phyloP scores from a whole-genome alignment of 192 early-diverging fungal species.

The Backusella tuberculispora region DNA sequence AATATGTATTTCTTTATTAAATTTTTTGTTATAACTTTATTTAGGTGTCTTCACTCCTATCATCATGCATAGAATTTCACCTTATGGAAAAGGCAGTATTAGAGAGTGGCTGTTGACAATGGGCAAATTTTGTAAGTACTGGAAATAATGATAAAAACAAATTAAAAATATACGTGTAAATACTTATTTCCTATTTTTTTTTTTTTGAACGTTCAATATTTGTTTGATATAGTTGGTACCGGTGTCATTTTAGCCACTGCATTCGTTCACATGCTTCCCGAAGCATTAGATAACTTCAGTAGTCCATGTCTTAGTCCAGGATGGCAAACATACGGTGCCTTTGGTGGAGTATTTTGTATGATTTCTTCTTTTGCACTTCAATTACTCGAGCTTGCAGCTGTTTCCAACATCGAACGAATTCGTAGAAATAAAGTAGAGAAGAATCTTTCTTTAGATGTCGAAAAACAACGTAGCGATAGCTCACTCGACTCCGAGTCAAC shows the following conservation, averaged over 20 bases:
- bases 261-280: constrained; percentile 78
- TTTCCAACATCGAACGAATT: constrained; percentile 29
- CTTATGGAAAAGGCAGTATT: constrained; percentile 29
- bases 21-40: not conserved
- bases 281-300: constrained; percentile 57
- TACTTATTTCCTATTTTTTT: not conserved
- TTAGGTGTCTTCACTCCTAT: constrained; percentile 42
- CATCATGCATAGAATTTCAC: constrained; percentile 25
- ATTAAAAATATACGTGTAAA: not conserved
- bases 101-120: constrained; percentile 31
- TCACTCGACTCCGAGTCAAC: not conserved
- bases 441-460: constrained; percentile 26
- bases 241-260: constrained; percentile 78
- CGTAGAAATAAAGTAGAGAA: not conserved
- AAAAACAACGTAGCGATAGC: not conserved
- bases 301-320: constrained; percentile 56
- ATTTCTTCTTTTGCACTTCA: constrained; percentile 67
- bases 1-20: not conserved
- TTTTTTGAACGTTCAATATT: not conserved
- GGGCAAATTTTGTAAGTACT: constrained; percentile 43
- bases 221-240: constrained; percentile 41
- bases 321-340: constrained; percentile 50
- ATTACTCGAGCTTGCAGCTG: constrained; percentile 60
- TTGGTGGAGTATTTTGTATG: constrained; percentile 65
- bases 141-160: not conserved